Percentiles rank a stretch among this genome's conserved stretches.
These are phyloP conservation scores for Fusarium luffae DNA, from an alignment of 2,329 filamentous ascomycete species.

Conservation along the genomic window DNA sequence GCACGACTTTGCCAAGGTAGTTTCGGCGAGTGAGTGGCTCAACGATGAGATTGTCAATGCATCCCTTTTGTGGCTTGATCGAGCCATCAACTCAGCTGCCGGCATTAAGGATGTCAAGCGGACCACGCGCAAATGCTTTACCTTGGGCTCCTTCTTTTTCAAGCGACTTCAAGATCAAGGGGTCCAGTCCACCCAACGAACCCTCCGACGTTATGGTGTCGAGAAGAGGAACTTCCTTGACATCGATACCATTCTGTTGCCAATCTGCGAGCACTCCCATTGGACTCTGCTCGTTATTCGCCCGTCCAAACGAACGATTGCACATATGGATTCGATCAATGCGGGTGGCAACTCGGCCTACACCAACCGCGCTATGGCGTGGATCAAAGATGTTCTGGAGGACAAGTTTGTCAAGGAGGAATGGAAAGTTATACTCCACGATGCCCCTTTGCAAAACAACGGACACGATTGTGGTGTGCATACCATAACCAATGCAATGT, in stretches of 20 bases:
- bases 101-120: slow-evolving; percentile 62
- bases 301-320: slow-evolving; percentile 68
- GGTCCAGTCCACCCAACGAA: slow-evolving; percentile 60
- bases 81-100: slow-evolving; percentile 66
- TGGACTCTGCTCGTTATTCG: slow-evolving; percentile 79
- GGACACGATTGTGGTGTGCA: slow-evolving; percentile 82
- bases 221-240: slow-evolving; percentile 70
- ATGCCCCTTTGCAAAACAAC: slow-evolving; percentile 70
- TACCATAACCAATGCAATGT: slow-evolving; percentile 77
- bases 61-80: slow-evolving; percentile 69
- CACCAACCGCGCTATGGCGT: slow-evolving; percentile 59
- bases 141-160: slow-evolving; percentile 75
- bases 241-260: slow-evolving; percentile 76
- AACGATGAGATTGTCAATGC: slow-evolving; percentile 82
- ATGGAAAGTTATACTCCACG: slow-evolving; percentile 67
- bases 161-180: slow-evolving; percentile 62
- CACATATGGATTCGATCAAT: slow-evolving; percentile 76
- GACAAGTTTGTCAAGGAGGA: slow-evolving; percentile 65
- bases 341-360: slow-evolving; percentile 54
- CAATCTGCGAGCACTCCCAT: slow-evolving; percentile 72
- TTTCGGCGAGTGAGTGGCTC: slow-evolving; percentile 70
- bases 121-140: slow-evolving; percentile 67
- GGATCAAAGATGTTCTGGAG: slow-evolving; percentile 67
- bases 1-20: slow-evolving; percentile 73
- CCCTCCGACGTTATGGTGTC: slow-evolving; percentile 67